Evolutionary conservation across 83 land plant genomes (phyloP), one percentile per base, ranked within the genome.

Genomic region (Picea engelmannii): DNA sequence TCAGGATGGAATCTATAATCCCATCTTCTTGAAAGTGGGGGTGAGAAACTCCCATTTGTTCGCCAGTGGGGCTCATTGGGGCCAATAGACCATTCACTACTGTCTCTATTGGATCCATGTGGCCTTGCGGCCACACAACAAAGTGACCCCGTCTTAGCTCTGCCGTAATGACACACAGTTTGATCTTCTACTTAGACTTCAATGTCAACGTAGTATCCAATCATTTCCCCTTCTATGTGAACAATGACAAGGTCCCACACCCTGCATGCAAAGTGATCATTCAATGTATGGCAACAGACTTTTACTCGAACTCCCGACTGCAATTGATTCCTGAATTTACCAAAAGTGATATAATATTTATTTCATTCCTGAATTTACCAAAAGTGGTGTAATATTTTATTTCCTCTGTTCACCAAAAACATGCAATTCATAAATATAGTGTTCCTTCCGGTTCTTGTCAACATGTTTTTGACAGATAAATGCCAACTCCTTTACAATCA

Each of bases 71-170:
- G 88, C 81, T 91, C 92, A 68, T 67, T 84, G 5, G 74, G 86
- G 47, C 83, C 85, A 63, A 69, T 86, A 8, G 96, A 90, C 87
- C 88, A 93, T 5, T 86, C 93, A 40, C 87, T 79, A 65, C 85
- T 80, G 68, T 85, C 63, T 60, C 81, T 52, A 77, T 85, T 82
- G n/a, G 98, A 91, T 80, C 92, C 96, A 90, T 95, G 98, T 90
- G 98, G 96, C 94, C 98, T 86, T 79, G 98, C 96, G 81, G 98
- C 98, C 98, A 93, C 95, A 87, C 98, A 95, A 87, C 98, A 95
- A 79, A 93, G 89, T 35, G 96, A 86, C 87, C 98, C 98, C 98
- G 90, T 95, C 80, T 90, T 93, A 82, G 92, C 91, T 86, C 66
- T 76, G 13, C 18, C 17, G 24, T 82, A 20, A 76, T 23, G 59